Evolutionary conservation across 2,329 filamentous ascomycete species (phyloP).

Genomic region (Pestalotiopsis fici): DNA sequence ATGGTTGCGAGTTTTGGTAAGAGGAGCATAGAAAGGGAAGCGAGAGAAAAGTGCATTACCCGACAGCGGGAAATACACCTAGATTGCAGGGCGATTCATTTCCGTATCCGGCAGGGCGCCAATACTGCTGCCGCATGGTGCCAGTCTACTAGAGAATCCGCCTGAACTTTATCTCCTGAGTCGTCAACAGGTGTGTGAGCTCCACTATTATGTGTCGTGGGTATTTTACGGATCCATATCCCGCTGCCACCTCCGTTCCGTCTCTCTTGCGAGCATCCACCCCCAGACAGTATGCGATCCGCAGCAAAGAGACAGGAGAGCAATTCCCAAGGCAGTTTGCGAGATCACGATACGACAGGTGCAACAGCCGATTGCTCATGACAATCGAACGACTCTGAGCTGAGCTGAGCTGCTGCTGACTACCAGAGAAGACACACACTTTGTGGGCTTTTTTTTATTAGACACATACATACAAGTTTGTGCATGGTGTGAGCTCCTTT

Average conservation of each 20-base stretch:
- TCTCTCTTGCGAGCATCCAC: background rate
- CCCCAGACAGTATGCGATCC: conserved; percentile 2
- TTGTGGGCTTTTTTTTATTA: background rate
- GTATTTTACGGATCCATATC: conserved; percentile 8
- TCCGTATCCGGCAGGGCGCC: background rate
- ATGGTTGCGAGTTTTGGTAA: background rate
- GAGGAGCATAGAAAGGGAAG: background rate
- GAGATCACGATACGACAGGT: background rate
- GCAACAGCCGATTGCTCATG: conserved; percentile 1
- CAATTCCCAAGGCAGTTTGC: background rate
- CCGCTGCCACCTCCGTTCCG: conserved; percentile 3
- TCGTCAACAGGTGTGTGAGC: background rate
- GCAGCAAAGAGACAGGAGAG: background rate
- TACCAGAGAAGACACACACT: background rate
- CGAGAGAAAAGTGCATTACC: background rate
- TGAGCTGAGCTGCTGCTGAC: background rate
- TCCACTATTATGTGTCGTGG: conserved; percentile 1
- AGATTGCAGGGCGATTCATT: background rate
- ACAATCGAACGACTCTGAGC: background rate
- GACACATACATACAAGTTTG: background rate
- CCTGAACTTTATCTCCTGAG: conserved; percentile 4
- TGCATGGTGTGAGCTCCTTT: background rate
- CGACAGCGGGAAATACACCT: conserved; percentile 1
- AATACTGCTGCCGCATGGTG: background rate
- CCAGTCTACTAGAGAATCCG: background rate